Evolutionary conservation across 768 basidiomycete species (phyloP).

Genomic region (Lentinula guzmanii): DNA sequence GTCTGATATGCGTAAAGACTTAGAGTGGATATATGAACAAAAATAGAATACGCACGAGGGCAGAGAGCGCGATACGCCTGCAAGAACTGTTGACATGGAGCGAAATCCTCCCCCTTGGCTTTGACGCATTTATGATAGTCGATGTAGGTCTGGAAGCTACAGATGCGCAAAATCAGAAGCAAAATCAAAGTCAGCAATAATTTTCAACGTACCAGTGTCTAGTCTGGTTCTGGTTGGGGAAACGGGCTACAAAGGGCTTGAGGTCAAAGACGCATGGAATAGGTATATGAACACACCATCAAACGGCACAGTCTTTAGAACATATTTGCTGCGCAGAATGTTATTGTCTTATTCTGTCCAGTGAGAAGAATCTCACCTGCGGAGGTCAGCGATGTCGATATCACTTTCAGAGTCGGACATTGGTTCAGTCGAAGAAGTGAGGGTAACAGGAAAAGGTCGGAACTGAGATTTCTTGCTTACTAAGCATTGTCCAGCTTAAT

Average conservation of each 20-base stretch:
- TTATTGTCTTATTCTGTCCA: conserved; percentile 7
- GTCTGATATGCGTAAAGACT: conserved; percentile 2
- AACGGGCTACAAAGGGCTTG: conserved; percentile 54
- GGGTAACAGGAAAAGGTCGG: conserved; percentile 34
- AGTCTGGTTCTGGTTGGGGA: conserved; percentile 92
- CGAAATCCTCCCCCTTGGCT: conserved; percentile 96
- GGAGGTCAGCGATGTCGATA: conserved; percentile 33
- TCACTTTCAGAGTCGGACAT: conserved; percentile 46
- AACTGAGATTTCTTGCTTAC: conserved; percentile 23
- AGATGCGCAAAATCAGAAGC: neutral
- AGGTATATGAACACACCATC: conserved; percentile 48
- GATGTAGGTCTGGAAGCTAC: conserved; percentile 93
- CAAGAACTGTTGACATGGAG: conserved; percentile 99
- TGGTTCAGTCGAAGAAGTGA: conserved; percentile 20
- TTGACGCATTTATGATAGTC: conserved; percentile 98
- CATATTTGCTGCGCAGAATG: conserved; percentile 57
- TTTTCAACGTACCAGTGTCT: conserved; percentile 75
- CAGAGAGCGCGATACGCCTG: conserved; percentile 94
- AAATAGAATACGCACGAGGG: conserved; percentile 70
- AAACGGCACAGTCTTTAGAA: conserved; percentile 93
- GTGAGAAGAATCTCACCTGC: conserved; percentile 36
- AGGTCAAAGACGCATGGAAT: neutral
- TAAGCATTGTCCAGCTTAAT: conserved; percentile 17
- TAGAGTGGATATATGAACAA: too few relatives aligned
- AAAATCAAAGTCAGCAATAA: neutral